A percentile compares a stretch with the other conserved stretches of the same genome.
phyloP scores from a whole-genome alignment of 495 filamentous ascomycete genomes.

The Aspergillus ostianus region DNA sequence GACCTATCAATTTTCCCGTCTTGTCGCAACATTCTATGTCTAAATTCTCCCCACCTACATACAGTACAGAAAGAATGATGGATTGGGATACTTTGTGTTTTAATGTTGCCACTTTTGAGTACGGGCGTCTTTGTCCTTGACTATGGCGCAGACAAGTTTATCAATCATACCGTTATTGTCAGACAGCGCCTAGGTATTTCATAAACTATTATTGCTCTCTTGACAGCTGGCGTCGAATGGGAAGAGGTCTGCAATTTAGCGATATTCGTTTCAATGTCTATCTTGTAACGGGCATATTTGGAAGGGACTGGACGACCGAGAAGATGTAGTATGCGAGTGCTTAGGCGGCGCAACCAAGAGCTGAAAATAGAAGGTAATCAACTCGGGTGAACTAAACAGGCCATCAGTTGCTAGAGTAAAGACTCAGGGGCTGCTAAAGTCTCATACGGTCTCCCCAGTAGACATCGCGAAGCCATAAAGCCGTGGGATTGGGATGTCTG shows the following conservation, averaged over 20 bases:
- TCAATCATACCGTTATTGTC: constrained; percentile 52
- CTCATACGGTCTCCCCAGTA: not conserved
- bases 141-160: constrained; percentile 34
- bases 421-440: no score
- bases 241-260: constrained; percentile 44
- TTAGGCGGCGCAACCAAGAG: no score
- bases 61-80: not conserved
- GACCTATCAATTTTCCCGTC: not conserved
- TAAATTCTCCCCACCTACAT: not conserved
- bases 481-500: not conserved
- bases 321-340: no score
- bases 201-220: constrained; percentile 47
- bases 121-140: constrained; percentile 20
- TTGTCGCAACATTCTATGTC: not conserved
- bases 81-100: constrained; percentile 17
- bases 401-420: no score
- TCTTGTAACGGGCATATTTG: no score
- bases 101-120: constrained; percentile 19
- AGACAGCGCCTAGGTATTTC: constrained; percentile 46
- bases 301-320: no score
- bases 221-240: constrained; percentile 57
- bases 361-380: no score
- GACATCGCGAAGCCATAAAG: constrained; percentile 3
- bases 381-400: no score
- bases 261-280: no score